These are phyloP conservation scores for Jatropha multifida DNA, from an alignment of 441 rosid species.

Conservation along the genomic window DNA sequence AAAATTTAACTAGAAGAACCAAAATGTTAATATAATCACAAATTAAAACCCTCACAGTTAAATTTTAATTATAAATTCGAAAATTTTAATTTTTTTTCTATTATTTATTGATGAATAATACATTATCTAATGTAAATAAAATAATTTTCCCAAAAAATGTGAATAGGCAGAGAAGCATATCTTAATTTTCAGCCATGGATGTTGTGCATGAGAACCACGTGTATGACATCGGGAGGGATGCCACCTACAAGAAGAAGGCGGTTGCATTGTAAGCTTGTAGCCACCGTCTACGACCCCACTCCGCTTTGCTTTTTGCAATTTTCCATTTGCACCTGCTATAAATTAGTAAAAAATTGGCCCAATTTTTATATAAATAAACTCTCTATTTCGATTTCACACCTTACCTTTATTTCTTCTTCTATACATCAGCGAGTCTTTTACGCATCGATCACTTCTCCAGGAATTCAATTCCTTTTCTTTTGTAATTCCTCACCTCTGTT, in stretches of 20 bases:
- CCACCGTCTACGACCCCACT: neutral
- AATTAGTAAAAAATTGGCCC: neutral
- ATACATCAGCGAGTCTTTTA: slow-evolving; percentile 11
- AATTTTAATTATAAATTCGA: no score
- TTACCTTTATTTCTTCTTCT: neutral
- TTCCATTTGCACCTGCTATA: neutral
- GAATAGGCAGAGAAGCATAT: no score
- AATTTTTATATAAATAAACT: neutral
- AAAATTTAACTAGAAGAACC: no score
- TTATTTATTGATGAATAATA: no score
- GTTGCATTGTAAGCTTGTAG: neutral
- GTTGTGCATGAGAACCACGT: neutral
- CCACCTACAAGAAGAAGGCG: neutral
- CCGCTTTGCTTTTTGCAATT: neutral
- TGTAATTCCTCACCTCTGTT: slow-evolving; percentile 11
- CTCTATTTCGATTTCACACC: neutral
- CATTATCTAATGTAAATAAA: no score
- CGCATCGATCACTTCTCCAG: neutral
- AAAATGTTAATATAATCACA: no score
- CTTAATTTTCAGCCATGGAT: neutral
- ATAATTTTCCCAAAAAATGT: no score
- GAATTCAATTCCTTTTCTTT: slow-evolving; percentile 1
- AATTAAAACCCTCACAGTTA: no score
- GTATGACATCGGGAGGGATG: neutral
- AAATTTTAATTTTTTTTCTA: no score